These are phyloP conservation scores for Trametes cinnabarina DNA, from an alignment of 768 basidiomycete genomes.

Conservation along the genomic window DNA sequence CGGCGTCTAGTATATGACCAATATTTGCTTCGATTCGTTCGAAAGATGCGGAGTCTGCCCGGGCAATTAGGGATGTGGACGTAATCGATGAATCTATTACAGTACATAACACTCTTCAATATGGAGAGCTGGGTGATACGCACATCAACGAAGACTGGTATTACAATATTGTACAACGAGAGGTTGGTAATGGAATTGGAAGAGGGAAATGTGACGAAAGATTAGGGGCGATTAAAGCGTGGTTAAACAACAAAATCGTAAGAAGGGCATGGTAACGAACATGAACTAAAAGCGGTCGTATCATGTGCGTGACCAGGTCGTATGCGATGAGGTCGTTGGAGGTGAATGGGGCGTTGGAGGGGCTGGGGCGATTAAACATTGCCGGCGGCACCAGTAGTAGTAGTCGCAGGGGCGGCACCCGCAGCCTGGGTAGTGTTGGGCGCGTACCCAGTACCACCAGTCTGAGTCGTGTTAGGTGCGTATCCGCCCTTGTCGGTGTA, in stretches of 20 bases:
- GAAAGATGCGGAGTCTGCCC: too few relatives aligned
- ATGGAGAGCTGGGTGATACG: not conserved
- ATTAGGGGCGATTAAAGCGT: not conserved
- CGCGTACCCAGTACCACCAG: not conserved
- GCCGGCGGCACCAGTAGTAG: slow-evolving; percentile 10
- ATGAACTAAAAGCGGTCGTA: slow-evolving; percentile 5
- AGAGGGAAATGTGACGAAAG: not conserved
- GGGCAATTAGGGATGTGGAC: too few relatives aligned
- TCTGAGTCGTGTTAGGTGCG: not conserved
- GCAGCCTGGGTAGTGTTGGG: not conserved
- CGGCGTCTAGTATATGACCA: too few relatives aligned
- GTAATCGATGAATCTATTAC: too few relatives aligned
- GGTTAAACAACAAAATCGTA: not conserved
- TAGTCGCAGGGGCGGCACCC: not conserved
- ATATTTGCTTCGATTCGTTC: too few relatives aligned
- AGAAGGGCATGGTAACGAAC: not conserved
- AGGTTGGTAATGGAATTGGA: not conserved
- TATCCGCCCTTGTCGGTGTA: slow-evolving; percentile 20
- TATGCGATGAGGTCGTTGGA: too few relatives aligned
- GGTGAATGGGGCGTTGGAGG: too few relatives aligned
- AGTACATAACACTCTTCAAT: not conserved
- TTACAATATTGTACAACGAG: not conserved
- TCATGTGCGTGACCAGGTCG: slow-evolving; percentile 4
- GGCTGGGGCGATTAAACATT: slow-evolving; percentile 5
- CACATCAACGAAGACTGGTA: not conserved